Evolutionary conservation across 441 rosid species (phyloP).

Genomic region (Croton setiger): DNA sequence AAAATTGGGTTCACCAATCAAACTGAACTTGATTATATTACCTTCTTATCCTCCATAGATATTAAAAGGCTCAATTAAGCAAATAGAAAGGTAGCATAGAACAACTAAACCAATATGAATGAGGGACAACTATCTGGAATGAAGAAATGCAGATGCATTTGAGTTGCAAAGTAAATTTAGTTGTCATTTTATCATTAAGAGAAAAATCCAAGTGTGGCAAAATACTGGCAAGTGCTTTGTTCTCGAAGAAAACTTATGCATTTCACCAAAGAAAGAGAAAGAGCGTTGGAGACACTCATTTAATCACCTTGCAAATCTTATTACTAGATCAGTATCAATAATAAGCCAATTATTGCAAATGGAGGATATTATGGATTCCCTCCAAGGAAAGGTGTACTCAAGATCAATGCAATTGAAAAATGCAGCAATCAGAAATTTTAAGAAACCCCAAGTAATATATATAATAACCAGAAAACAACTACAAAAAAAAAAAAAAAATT

Average conservation of each 20-base stretch:
- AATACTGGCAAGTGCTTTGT: not conserved
- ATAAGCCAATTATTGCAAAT: not conserved
- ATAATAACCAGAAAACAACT: conserved; percentile 4
- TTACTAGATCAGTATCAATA: conserved; percentile 8
- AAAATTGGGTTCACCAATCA: not conserved
- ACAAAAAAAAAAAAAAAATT: conserved; percentile 6
- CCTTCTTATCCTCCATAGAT: not conserved
- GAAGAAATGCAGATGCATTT: not conserved
- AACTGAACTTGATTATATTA: not conserved
- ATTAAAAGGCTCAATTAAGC: not conserved
- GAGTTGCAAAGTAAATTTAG: not conserved
- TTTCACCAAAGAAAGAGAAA: not conserved
- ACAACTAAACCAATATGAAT: not conserved
- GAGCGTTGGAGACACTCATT: conserved; percentile 3
- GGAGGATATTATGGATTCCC: not conserved
- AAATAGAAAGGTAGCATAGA: not conserved
- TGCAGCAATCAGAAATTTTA: conserved; percentile 13
- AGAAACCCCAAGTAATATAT: conserved; percentile 15
- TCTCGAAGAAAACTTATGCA: not conserved
- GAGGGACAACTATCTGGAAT: not conserved
- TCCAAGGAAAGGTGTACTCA: not conserved
- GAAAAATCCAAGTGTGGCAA: not conserved
- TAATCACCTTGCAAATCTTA: not conserved
- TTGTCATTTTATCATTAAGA: conserved; percentile 1
- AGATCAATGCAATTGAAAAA: conserved; percentile 6